Percentiles rank a stretch among this genome's conserved stretches.
Evolutionary conservation across 768 basidiomycete species (phyloP).

Genomic region (Phaeolepiota aurea): DNA sequence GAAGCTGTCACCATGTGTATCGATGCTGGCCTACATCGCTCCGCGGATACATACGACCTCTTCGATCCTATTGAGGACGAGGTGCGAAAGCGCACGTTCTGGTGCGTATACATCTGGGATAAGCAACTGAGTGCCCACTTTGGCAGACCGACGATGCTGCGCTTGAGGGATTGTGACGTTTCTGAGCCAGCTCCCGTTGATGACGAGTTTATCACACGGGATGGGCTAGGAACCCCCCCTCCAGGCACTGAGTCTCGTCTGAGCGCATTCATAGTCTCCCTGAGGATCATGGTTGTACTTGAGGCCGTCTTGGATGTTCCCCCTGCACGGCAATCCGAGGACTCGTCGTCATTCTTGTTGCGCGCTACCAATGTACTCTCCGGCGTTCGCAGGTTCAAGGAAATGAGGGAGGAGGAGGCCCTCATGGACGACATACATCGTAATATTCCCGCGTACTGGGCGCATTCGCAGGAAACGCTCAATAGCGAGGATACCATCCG

Average conservation of each 20-base stretch:
- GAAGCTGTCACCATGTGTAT: slow-evolving; percentile 84
- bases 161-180: slow-evolving; percentile 88
- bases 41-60: slow-evolving; percentile 75
- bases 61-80: slow-evolving; percentile 90
- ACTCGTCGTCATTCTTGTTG: slow-evolving; percentile 69
- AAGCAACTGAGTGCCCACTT: slow-evolving; percentile 88
- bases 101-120: slow-evolving; percentile 96
- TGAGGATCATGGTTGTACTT: slow-evolving; percentile 80
- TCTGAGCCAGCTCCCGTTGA: slow-evolving; percentile 79
- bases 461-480: slow-evolving; percentile 72
- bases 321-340: slow-evolving; percentile 53
- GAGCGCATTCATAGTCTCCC: slow-evolving; percentile 68
- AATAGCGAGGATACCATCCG: slow-evolving; percentile 82
- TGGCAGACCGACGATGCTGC: slow-evolving; percentile 80
- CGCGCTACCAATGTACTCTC: slow-evolving; percentile 64
- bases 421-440: slow-evolving; percentile 74
- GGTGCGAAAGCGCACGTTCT: slow-evolving; percentile 90
- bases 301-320: slow-evolving; percentile 84
- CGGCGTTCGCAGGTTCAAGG: slow-evolving; percentile 50
- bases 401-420: slow-evolving; percentile 71
- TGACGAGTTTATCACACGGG: slow-evolving; percentile 82
- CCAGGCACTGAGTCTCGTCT: slow-evolving; percentile 68
- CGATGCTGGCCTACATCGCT: slow-evolving; percentile 85
- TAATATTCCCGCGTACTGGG: slow-evolving; percentile 70
- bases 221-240: slow-evolving; percentile 59